Base-by-base conservation (phyloP, 352 stramenopile species). In the Phytophthora boehmeriae region DNA sequence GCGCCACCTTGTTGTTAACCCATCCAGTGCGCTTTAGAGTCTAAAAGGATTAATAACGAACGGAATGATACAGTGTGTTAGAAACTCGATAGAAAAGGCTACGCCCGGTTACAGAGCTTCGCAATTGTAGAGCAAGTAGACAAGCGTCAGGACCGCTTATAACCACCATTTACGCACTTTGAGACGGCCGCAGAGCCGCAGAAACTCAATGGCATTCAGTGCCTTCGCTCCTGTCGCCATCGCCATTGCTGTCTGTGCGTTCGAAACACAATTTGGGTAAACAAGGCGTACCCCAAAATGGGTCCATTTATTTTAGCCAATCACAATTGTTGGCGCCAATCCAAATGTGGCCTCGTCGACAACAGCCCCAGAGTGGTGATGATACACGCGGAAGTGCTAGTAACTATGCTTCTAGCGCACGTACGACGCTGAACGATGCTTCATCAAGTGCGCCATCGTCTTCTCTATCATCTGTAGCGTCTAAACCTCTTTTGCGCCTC, bases 21-120 rank as follows among this genome's bases (percentile, higher is more conserved):
- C 93, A 98, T 73, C 92, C 93, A 41, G 91, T 97, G 63, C 90
- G 86, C 70, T 97, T 97, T 20, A 97, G 64, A 36, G 72, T 78
- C 88, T 97, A 42, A 8, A 22, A 25, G 19, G 1, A 23, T 45
- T 9, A n/a, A 19, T 44, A 36, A 30, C 14, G n/a, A 30, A 44
- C 17, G 10, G 17, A 64, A 51, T 57, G 43, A 54, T 20, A 61
- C 46, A 59, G n/a, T 47, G 36, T 13, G 22, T 59, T 57, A 42
- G 43, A 13, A 10, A 4, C 17, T 6, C 30, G 42, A 66, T 47
- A 22, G 4, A 25, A n/a, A 3, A 25, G 39, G n/a, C 14, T 30
- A 45, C 30, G 59, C 30, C 35, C 23, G 2, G 1, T 45, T 51
- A 20, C 47, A 57, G 20, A 11, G 38, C 25, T 3, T 25, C n/a